A percentile compares a stretch with the other conserved stretches of the same genome.
Evolutionary conservation across 306 rosid species (phyloP).

Genomic region (Medicago lupulina): DNA sequence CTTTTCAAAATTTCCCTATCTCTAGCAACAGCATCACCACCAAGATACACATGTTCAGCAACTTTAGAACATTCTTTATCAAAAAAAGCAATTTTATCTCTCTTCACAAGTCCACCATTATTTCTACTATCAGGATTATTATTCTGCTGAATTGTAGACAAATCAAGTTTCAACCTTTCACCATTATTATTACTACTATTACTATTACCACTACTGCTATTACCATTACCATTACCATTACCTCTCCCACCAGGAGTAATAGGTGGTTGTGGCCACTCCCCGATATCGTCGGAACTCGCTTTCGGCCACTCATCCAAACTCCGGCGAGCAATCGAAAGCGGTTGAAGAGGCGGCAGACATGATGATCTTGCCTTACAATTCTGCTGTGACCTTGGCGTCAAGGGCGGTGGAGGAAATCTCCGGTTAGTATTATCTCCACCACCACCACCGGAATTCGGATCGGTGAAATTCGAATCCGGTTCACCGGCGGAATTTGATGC

Average conservation of each 20-base stretch:
- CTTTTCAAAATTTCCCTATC: slow-evolving; percentile 86
- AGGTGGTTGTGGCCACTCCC: slow-evolving; percentile 97
- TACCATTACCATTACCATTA: slow-evolving; percentile 19
- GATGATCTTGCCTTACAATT: slow-evolving; percentile 82
- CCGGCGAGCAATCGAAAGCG: slow-evolving; percentile 88
- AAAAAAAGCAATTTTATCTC: slow-evolving; percentile 96
- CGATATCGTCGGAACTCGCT: slow-evolving; percentile 92
- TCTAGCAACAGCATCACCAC: slow-evolving; percentile 99
- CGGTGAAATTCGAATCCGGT: slow-evolving; percentile 53
- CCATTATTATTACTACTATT: slow-evolving; percentile 44
- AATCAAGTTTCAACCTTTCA: slow-evolving; percentile 96
- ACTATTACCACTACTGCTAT: background rate
- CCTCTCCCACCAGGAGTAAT: slow-evolving; percentile 81
- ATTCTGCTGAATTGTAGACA: slow-evolving; percentile 83
- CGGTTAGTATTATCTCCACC: slow-evolving; percentile 45
- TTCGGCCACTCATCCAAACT: slow-evolving; percentile 99
- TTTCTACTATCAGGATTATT: slow-evolving; percentile 54
- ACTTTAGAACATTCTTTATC: slow-evolving; percentile 97
- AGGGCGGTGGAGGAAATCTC: slow-evolving; percentile 68
- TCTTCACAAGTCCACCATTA: slow-evolving; percentile 88
- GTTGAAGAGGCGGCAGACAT: slow-evolving; percentile 88
- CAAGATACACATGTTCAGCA: slow-evolving; percentile 92
- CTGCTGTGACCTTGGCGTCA: slow-evolving; percentile 96
- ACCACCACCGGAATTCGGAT: slow-evolving; percentile 53
- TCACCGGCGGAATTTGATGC: slow-evolving; percentile 48